Evolutionary conservation across 345 rosid species (phyloP).

Genomic region (Citrus australasica): DNA sequence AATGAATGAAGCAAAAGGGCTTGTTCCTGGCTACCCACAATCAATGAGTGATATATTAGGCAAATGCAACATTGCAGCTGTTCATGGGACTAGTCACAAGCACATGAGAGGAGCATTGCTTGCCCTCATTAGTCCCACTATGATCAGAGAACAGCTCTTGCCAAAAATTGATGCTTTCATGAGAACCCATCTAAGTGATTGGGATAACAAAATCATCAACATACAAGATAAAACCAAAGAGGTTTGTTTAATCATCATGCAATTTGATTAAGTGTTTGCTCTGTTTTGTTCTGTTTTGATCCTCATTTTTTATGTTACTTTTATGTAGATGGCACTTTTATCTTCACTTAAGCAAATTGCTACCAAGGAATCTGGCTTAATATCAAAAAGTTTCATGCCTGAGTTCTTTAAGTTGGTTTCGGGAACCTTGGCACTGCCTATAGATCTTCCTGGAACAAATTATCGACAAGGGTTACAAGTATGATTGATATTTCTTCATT

Average conservation of each 20-base stretch:
- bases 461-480: slow-evolving; percentile 65
- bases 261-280: background rate
- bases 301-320: background rate
- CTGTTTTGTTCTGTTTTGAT: slow-evolving; percentile 7
- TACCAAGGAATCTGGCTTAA: slow-evolving; percentile 35
- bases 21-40: slow-evolving; percentile 95
- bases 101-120: slow-evolving; percentile 87
- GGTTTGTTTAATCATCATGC: slow-evolving; percentile 26
- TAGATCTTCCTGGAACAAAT: slow-evolving; percentile 63
- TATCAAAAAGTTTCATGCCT: slow-evolving; percentile 45
- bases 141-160: slow-evolving; percentile 74
- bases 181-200: slow-evolving; percentile 67
- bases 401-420: slow-evolving; percentile 76
- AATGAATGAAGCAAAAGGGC: slow-evolving; percentile 85
- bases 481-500: slow-evolving; percentile 3
- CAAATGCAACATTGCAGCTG: slow-evolving; percentile 90
- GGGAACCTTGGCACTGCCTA: slow-evolving; percentile 75
- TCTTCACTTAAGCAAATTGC: slow-evolving; percentile 71
- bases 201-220: slow-evolving; percentile 61
- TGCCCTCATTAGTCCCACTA: slow-evolving; percentile 62
- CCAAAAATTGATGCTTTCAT: slow-evolving; percentile 85
- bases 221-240: slow-evolving; percentile 84
- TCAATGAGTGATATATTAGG: slow-evolving; percentile 95
- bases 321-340: slow-evolving; percentile 63
- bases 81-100: slow-evolving; percentile 81